A percentile compares a stretch with the other conserved stretches of the same genome.
Evolutionary conservation across 2,329 filamentous ascomycete species (phyloP).

Genomic region (Zelopaecilomyces penicillatus): DNA sequence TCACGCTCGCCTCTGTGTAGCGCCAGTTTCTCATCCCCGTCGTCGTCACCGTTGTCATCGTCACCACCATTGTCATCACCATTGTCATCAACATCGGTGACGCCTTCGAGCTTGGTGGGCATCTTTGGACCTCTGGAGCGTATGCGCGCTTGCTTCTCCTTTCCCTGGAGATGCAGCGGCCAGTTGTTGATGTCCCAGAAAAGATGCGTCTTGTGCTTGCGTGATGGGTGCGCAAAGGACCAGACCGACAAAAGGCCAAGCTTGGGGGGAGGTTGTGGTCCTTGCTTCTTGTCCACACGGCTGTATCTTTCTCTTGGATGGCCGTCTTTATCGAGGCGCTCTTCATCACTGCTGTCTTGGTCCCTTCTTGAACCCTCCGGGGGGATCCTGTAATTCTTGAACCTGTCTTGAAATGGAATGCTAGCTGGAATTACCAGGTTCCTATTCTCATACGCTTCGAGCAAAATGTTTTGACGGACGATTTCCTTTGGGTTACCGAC

Average conservation of each 20-base stretch:
- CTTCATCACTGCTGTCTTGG: too few relatives aligned
- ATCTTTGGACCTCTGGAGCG: constrained; percentile 5
- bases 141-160: constrained; percentile 22
- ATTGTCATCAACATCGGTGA: too few relatives aligned
- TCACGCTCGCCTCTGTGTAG: background rate
- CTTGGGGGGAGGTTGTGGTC: constrained; percentile 5
- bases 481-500: constrained; percentile 6
- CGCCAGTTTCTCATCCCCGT: background rate
- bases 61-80: background rate
- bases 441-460: constrained; percentile 35
- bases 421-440: constrained; percentile 34
- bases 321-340: too few relatives aligned
- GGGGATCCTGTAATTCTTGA: background rate
- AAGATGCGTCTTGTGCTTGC: constrained; percentile 10
- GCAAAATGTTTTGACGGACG: constrained; percentile 32
- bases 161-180: constrained; percentile 33
- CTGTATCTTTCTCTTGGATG: too few relatives aligned
- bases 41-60: background rate
- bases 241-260: constrained; percentile 22
- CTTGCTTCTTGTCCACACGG: constrained; percentile 1
- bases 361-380: too few relatives aligned
- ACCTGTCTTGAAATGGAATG: constrained; percentile 4
- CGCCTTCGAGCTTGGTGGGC: background rate
- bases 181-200: constrained; percentile 42
- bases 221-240: constrained; percentile 21